Percentiles rank a stretch among this genome's conserved stretches.
These are phyloP conservation scores for Bretziella fagacearum DNA, from an alignment of 2,329 filamentous ascomycete genomes.

Conservation along the genomic window DNA sequence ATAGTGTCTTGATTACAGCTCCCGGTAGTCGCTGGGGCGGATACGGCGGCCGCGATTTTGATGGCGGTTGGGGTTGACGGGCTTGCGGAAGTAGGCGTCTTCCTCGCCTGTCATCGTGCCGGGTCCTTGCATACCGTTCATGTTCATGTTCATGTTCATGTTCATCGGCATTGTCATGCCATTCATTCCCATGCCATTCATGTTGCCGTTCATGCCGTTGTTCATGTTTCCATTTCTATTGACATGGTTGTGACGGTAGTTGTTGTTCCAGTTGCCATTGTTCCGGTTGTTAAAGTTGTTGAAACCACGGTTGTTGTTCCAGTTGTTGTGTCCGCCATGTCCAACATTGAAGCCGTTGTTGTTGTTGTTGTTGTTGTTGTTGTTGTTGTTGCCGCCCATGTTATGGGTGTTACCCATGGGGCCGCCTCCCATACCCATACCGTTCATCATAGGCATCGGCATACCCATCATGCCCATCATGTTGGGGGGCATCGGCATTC, in stretches of 20 bases:
- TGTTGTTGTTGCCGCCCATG: constrained; percentile 14
- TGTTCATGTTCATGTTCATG: constrained; percentile 23
- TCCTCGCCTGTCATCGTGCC: constrained; percentile 37
- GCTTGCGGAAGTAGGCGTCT: constrained; percentile 86
- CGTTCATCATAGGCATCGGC: constrained; percentile 18
- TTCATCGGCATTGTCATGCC: constrained; percentile 23
- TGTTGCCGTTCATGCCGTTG: constrained; percentile 10
- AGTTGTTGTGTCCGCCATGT: constrained; percentile 17
- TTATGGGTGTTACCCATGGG: constrained; percentile 9
- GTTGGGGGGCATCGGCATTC: constrained; percentile 16
- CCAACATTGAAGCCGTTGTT: constrained; percentile 21
- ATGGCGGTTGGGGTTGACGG: constrained; percentile 84
- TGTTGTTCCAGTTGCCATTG: constrained; percentile 6
- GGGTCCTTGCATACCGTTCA: constrained; percentile 17
- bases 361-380: not conserved
- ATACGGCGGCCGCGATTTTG: constrained; percentile 64
- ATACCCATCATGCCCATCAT: constrained; percentile 24
- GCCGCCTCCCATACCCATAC: constrained; percentile 8
- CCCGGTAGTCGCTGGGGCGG: constrained; percentile 78
- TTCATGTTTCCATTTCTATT: constrained; percentile 10
- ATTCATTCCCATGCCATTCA: constrained; percentile 18
- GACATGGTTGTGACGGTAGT: constrained; percentile 19
- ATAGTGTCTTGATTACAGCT: constrained; percentile 35
- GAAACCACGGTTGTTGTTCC: constrained; percentile 19
- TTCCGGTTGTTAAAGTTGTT: constrained; percentile 19